A percentile compares a stretch with the other conserved stretches of the same genome.
Conservation (phyloP, 2,329 filamentous ascomycete species). For the Xylariaceae sp. region DNA sequence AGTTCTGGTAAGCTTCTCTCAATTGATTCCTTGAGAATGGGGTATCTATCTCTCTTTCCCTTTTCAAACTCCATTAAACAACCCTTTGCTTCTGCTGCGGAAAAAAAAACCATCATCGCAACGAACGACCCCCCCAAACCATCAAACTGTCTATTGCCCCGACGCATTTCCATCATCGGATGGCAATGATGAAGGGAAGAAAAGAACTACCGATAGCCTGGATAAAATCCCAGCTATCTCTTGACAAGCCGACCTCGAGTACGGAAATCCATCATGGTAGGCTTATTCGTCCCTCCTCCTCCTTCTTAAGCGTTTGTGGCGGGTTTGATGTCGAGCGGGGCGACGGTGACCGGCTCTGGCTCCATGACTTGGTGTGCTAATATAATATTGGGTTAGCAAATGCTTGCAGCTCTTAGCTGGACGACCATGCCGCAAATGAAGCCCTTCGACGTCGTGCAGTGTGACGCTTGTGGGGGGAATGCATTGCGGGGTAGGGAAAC, state of each 20-base stretch:
- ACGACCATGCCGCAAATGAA: neutral
- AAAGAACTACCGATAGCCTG: neutral
- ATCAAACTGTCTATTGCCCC: neutral
- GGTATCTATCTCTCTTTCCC: constrained; percentile 18
- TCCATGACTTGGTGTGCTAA: too few relatives aligned
- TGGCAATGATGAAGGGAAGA: constrained; percentile 1
- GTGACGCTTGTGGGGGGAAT: neutral
- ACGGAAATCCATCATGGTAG: neutral
- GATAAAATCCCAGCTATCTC: constrained; percentile 1
- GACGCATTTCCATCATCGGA: neutral
- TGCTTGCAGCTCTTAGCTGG: constrained; percentile 3
- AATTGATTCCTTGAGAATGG: constrained; percentile 20
- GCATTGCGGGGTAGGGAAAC: constrained; percentile 14
- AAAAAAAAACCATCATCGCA: constrained; percentile 17
- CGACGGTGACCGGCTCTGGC: neutral
- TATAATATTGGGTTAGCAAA: constrained; percentile 12
- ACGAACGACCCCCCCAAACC: neutral
- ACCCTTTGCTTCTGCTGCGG: constrained; percentile 19
- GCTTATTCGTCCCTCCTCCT: neutral
- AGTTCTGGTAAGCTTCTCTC: neutral
- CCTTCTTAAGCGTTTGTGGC: constrained; percentile 4
- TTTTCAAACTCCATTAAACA: constrained; percentile 23
- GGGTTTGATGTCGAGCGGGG: constrained; percentile 10
- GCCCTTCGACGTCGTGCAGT: neutral
- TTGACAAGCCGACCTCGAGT: constrained; percentile 1